A percentile compares a stretch with the other conserved stretches of the same genome.
Evolutionary conservation across 2,329 filamentous ascomycete genomes (phyloP).

Genomic region (Phialocephala subalpina): DNA sequence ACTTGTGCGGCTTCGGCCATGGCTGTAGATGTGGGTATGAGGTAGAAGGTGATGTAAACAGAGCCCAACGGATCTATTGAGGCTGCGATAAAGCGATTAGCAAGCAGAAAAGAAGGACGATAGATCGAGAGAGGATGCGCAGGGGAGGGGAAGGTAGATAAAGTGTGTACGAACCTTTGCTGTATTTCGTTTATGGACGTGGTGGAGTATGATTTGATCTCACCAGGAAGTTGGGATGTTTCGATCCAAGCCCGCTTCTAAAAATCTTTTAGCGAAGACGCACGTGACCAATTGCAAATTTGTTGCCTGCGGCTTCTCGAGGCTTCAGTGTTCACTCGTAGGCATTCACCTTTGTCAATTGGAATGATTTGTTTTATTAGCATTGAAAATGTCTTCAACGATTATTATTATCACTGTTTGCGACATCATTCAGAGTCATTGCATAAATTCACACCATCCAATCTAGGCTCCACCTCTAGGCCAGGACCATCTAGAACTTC

Average conservation of each 20-base stretch:
- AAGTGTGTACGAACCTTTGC: slow-evolving; percentile 37
- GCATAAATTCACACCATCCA: neutral
- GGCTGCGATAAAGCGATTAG: slow-evolving; percentile 40
- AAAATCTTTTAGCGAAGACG: slow-evolving; percentile 30
- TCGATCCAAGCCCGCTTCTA: slow-evolving; percentile 36
- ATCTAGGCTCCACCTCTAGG: neutral
- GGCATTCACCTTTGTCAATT: too few relatives aligned
- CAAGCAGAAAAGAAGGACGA: slow-evolving; percentile 13
- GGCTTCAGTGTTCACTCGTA: too few relatives aligned
- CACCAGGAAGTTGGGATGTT: slow-evolving; percentile 40
- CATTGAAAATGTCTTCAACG: neutral
- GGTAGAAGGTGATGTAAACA: slow-evolving; percentile 31
- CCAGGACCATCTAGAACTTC: neutral
- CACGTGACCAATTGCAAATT: slow-evolving; percentile 22
- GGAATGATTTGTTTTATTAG: neutral
- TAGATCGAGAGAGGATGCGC: neutral
- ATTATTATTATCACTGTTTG: neutral
- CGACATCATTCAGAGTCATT: neutral
- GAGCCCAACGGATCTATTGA: slow-evolving; percentile 27
- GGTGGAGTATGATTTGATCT: slow-evolving; percentile 43
- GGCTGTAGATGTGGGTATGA: slow-evolving; percentile 41
- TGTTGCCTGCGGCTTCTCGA: slow-evolving; percentile 6
- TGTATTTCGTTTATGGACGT: slow-evolving; percentile 41
- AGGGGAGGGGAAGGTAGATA: slow-evolving; percentile 5
- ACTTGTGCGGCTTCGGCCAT: slow-evolving; percentile 69